These are phyloP conservation scores for Drechslera avenae DNA, from an alignment of 2,329 filamentous ascomycete species.

Conservation along the genomic window DNA sequence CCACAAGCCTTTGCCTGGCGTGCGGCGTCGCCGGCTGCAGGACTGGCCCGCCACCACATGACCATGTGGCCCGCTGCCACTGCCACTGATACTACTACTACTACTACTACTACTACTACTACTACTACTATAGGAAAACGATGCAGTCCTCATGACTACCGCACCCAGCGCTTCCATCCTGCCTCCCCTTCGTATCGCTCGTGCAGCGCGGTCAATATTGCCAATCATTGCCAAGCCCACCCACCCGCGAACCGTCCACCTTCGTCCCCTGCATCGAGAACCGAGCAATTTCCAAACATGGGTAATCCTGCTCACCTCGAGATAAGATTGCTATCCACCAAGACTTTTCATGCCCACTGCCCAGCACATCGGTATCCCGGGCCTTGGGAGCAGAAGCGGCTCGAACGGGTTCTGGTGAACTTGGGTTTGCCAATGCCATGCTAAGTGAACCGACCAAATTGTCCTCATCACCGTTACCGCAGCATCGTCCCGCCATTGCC, in stretches of 20 bases:
- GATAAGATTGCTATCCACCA: constrained; percentile 1
- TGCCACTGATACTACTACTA: too few relatives aligned
- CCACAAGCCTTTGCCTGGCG: background rate
- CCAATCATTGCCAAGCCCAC: constrained; percentile 4
- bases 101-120: too few relatives aligned
- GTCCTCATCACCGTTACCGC: background rate
- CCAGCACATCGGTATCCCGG: constrained; percentile 8
- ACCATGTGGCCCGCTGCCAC: background rate
- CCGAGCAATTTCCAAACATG: background rate
- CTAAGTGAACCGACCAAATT: constrained; percentile 6
- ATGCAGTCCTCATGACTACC: background rate
- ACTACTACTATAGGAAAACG: too few relatives aligned
- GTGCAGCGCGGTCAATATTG: background rate
- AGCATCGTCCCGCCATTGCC: too few relatives aligned
- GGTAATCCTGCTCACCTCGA: constrained; percentile 2
- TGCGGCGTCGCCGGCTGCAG: background rate
- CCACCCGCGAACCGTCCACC: background rate
- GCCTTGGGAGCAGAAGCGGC: background rate
- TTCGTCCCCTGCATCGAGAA: background rate
- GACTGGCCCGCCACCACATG: background rate
- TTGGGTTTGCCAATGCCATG: constrained; percentile 7
- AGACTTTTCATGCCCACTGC: background rate
- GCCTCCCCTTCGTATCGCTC: background rate
- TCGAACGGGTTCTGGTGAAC: background rate
- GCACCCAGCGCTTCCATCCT: background rate